Evolutionary conservation across 306 rosid species (phyloP).

Genomic region (Glycine latifolia): DNA sequence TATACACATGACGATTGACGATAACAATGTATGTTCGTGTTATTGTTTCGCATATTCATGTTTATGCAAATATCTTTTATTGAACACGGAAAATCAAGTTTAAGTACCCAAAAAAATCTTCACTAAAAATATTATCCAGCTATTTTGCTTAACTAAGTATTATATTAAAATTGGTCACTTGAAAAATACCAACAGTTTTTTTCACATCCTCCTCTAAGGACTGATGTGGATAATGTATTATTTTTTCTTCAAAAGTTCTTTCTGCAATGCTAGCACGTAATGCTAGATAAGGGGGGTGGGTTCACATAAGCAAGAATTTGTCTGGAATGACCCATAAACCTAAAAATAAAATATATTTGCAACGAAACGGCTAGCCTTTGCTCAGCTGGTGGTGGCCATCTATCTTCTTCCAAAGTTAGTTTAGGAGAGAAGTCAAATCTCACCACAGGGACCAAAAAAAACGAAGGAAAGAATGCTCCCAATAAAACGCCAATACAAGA

Average conservation of each 20-base stretch:
- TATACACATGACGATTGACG: too few relatives aligned
- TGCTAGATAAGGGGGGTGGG: neutral
- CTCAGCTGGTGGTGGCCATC: slow-evolving; percentile 27
- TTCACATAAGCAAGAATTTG: neutral
- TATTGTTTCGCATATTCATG: too few relatives aligned
- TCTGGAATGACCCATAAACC: neutral
- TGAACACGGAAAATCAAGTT: too few relatives aligned
- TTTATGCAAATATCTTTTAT: too few relatives aligned
- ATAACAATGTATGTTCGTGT: too few relatives aligned
- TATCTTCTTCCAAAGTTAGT: neutral
- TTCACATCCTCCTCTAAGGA: neutral
- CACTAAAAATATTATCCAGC: too few relatives aligned
- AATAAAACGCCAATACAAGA: slow-evolving; percentile 1
- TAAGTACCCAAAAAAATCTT: too few relatives aligned
- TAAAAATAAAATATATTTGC: neutral
- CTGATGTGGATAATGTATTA: neutral
- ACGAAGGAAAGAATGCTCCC: neutral
- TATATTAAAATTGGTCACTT: neutral
- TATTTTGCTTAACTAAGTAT: too few relatives aligned
- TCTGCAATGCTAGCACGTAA: neutral
- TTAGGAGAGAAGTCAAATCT: neutral
- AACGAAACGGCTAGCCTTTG: slow-evolving; percentile 15
- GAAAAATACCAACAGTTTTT: neutral
- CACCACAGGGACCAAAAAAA: neutral
- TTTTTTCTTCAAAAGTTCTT: neutral